Conservation (phyloP, 495 filamentous ascomycete species). For the Podospora pseudoanserina region DNA sequence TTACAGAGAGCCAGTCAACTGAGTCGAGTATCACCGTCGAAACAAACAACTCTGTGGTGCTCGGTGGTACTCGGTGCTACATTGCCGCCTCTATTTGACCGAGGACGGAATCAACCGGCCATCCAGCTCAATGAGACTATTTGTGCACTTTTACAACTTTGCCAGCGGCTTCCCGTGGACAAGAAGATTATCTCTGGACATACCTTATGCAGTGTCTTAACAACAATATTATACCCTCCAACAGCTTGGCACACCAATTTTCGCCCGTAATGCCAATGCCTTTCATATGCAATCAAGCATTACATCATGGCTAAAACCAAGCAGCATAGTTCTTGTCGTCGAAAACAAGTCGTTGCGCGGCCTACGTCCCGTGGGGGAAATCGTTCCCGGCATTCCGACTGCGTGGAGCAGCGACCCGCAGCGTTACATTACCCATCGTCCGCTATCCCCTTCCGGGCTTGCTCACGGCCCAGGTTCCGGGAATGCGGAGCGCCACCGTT, state of each 20-base stretch:
- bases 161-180: no score
- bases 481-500: conserved; percentile 17
- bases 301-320: conserved; percentile 10
- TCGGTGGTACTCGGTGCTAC: no score
- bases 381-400: conserved; percentile 19
- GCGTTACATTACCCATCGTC: neutral
- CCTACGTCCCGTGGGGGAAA: conserved; percentile 4
- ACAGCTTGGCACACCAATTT: neutral
- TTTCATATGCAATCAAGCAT: neutral
- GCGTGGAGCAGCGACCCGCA: neutral
- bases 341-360: neutral
- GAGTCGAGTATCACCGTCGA: no score
- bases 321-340: neutral
- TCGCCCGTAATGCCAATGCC: neutral
- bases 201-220: no score
- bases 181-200: no score
- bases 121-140: no score
- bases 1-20: no score
- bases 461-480: conserved; percentile 21
- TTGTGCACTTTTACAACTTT: no score
- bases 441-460: neutral
- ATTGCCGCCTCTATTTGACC: no score
- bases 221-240: neutral
- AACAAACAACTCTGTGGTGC: no score
- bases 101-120: no score